phyloP scores from a whole-genome alignment of 129 eudicot species.

The Lonicera japonica region DNA sequence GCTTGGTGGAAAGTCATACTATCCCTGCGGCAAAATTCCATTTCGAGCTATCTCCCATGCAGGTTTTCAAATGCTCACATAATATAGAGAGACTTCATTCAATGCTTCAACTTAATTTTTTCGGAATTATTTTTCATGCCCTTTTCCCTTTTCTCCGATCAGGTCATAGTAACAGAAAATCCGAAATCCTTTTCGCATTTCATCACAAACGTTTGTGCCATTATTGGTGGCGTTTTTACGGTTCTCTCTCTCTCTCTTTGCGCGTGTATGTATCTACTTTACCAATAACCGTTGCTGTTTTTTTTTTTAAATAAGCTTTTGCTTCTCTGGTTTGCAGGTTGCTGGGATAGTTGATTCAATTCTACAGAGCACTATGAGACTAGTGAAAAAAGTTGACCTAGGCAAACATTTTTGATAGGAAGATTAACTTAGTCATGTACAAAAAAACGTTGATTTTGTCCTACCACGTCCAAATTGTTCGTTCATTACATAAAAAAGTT shows the following conservation, averaged over 20 bases:
- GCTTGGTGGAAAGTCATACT: constrained; percentile 60
- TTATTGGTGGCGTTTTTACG: constrained; percentile 96
- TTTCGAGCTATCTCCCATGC: constrained; percentile 85
- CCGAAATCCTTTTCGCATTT: constrained; percentile 75
- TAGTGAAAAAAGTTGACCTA: constrained; percentile 72
- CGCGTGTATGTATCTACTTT: not conserved
- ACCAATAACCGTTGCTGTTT: not conserved
- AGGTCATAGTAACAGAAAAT: constrained; percentile 74
- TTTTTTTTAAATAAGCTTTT: no score
- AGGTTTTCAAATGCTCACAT: constrained; percentile 35
- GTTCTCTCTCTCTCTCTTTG: constrained; percentile 7
- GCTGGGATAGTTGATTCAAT: constrained; percentile 87
- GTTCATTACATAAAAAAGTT: no score
- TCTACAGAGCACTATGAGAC: constrained; percentile 64
- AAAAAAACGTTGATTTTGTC: not conserved
- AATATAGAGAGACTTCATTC: constrained; percentile 39
- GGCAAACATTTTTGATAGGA: constrained; percentile 65
- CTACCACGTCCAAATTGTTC: no score
- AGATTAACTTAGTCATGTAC: constrained; percentile 12
- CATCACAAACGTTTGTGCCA: constrained; percentile 88
- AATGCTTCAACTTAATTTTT: not conserved
- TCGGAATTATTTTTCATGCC: not conserved
- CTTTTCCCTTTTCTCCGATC: not conserved
- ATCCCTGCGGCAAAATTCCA: constrained; percentile 86
- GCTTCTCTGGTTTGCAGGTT: constrained; percentile 41